Evolutionary conservation across 441 rosid species (phyloP).

Genomic region (Metrosideros polymorpha): DNA sequence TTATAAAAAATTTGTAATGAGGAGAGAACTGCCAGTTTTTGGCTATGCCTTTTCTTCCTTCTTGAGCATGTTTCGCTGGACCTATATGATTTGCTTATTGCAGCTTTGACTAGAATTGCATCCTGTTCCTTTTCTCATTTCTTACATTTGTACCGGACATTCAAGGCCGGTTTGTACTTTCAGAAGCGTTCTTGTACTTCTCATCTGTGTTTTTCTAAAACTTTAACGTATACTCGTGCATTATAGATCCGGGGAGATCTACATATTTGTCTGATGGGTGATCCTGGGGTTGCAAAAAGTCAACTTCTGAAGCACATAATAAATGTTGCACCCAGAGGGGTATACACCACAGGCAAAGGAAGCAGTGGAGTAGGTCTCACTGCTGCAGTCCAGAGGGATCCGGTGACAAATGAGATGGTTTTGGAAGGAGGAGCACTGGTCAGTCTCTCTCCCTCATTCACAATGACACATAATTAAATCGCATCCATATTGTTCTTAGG

Average conservation of each 20-base stretch:
- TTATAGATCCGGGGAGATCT: conserved; percentile 96
- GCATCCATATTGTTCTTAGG: background rate
- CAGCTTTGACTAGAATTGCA: background rate
- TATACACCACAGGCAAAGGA: conserved; percentile 96
- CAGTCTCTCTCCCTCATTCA: conserved; percentile 11
- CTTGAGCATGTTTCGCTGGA: background rate
- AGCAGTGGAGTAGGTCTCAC: conserved; percentile 99
- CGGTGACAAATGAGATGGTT: conserved; percentile 97
- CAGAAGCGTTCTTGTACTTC: background rate
- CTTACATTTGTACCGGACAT: background rate
- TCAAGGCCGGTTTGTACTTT: background rate
- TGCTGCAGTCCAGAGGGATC: conserved; percentile 97
- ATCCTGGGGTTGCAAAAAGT: conserved; percentile 99
- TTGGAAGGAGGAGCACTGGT: conserved; percentile 99
- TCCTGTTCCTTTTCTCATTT: background rate
- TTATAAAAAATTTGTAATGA: background rate
- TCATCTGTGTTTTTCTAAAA: background rate
- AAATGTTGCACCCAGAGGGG: conserved; percentile 95
- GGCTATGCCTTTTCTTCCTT: background rate
- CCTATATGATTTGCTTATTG: background rate
- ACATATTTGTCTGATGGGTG: conserved; percentile 99
- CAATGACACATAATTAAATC: background rate
- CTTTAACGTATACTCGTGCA: background rate
- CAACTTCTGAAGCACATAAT: conserved; percentile 99
- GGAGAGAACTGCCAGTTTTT: background rate